Evolutionary conservation across 1,284 basidiomycete genomes (phyloP).

Genomic region (Ceratobasidium sp.): DNA sequence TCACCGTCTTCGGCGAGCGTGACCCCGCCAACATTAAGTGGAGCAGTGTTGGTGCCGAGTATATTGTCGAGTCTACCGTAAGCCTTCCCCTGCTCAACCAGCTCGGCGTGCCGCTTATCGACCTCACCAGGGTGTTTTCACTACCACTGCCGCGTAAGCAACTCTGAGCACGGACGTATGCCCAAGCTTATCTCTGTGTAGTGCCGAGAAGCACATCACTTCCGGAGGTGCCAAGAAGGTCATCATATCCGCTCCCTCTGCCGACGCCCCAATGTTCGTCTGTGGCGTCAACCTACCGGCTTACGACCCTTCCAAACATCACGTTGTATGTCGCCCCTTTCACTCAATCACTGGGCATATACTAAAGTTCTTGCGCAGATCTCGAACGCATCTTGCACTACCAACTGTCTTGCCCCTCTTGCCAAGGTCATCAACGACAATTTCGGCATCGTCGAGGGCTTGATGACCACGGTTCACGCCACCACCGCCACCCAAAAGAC

Average conservation of each 20-base stretch:
- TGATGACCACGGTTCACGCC: slow-evolving; percentile 99
- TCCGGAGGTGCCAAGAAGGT: slow-evolving; percentile 98
- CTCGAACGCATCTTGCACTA: slow-evolving; percentile 99
- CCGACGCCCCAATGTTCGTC: slow-evolving; percentile 98
- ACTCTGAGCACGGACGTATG: slow-evolving; percentile 33
- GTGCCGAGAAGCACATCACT: slow-evolving; percentile 93
- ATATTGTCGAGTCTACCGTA: slow-evolving; percentile 95
- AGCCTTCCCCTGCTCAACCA: slow-evolving; percentile 47
- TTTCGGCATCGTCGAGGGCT: slow-evolving; percentile 91
- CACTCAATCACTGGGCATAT: slow-evolving; percentile 30
- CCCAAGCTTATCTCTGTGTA: slow-evolving; percentile 51
- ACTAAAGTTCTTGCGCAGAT: slow-evolving; percentile 59
- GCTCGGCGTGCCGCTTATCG: neutral
- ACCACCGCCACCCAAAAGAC: slow-evolving; percentile 95
- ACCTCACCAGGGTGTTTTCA: slow-evolving; percentile 86
- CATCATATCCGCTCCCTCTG: slow-evolving; percentile 98
- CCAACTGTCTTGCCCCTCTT: slow-evolving; percentile 98
- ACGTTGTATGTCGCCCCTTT: slow-evolving; percentile 65
- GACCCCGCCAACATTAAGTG: slow-evolving; percentile 90
- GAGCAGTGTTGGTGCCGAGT: slow-evolving; percentile 82
- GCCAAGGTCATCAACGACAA: slow-evolving; percentile 99
- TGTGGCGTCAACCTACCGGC: slow-evolving; percentile 95
- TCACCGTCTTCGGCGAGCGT: slow-evolving; percentile 85
- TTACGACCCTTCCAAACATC: slow-evolving; percentile 86
- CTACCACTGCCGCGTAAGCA: slow-evolving; percentile 81